Conservation (phyloP, 371 early-diverging fungal genomes). For the Mortierella sp. region DNA sequence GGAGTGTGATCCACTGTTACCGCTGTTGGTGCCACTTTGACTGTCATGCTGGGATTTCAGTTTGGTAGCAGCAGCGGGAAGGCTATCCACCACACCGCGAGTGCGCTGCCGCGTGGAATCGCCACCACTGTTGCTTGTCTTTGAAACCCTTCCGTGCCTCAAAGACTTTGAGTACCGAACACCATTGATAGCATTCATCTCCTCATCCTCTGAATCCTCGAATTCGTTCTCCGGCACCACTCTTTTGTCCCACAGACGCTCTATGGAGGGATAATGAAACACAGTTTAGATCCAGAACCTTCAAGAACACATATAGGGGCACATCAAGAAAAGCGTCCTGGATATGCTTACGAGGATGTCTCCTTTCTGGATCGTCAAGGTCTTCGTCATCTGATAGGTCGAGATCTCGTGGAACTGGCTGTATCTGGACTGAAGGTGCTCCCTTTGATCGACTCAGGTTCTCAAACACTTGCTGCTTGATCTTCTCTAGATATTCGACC, state of each 20-base stretch:
- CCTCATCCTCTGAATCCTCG: constrained; percentile 77
- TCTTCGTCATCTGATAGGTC: constrained; percentile 60
- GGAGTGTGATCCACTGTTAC: constrained; percentile 5
- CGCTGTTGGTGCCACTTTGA: background rate
- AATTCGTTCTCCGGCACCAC: constrained; percentile 67
- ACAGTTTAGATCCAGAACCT: too few relatives aligned
- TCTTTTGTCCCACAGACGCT: constrained; percentile 63
- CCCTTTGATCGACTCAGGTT: constrained; percentile 87
- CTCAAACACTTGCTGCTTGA: constrained; percentile 88
- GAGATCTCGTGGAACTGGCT: constrained; percentile 69
- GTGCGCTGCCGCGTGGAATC: constrained; percentile 5
- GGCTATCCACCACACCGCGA: constrained; percentile 29
- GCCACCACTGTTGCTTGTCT: constrained; percentile 3
- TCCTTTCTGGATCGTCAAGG: constrained; percentile 58
- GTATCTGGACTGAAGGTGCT: constrained; percentile 97
- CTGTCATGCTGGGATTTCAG: constrained; percentile 9
- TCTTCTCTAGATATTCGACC: constrained; percentile 88
- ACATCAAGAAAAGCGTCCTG: too few relatives aligned
- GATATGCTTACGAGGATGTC: constrained; percentile 69
- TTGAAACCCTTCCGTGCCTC: constrained; percentile 33
- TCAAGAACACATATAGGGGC: background rate
- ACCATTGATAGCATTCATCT: constrained; percentile 37
- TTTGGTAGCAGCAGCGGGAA: constrained; percentile 46
- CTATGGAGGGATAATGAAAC: constrained; percentile 26
- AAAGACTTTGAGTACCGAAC: constrained; percentile 44